Base-by-base conservation (phyloP, 352 stramenopile species). In the Phytophthora nicotianae region DNA sequence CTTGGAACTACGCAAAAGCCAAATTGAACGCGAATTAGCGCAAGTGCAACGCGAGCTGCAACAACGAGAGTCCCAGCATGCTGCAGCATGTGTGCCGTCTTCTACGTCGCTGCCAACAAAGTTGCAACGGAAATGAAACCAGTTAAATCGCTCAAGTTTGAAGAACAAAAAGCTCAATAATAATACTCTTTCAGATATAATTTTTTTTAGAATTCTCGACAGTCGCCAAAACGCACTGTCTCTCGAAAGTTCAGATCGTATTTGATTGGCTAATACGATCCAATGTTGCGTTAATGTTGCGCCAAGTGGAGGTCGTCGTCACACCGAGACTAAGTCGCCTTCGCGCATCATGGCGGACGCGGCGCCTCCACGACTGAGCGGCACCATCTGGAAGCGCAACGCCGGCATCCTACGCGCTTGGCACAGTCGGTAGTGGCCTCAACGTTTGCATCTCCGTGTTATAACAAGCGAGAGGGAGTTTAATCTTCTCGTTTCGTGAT, bases 371-470 rank as follows among this genome's bases (percentile, higher is more conserved):
- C 75, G 72, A 23, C 58, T 83, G 7, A 53, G 74, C 26, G 75
- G 77, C 38, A 86, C 67, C 51, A 70, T 92, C 35, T 80, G 74
- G 68, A 92, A 89, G 79, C 74, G 72, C 53, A 89, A 89, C 62
- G 66, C 61, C 17, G 83, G 81, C 17, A 83, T 92, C 61, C 45
- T 92, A 61, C 79, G 81, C n/a, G 65, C 67, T 26, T 92, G 83
- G 81, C 68, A 74, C 14, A 74, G 53, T 68, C 80, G 79, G 81
- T 89, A 65, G 10, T 29, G 19, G 17, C 20, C 21, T 29, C 23
- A 13, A 23, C 2, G 21, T 10, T 40, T 2, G 4, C 16, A 37
- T 14, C 23, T 13, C 19, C 23, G 5, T 2, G 13, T 16, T 23
- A 48, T 48, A n/a, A 40, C 8, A 13, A 35, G 5, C 41, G 37